Evolutionary conservation across 306 rosid genomes (phyloP), one percentile per base, ranked within the genome.

Genomic region (Begonia masoniana): DNA sequence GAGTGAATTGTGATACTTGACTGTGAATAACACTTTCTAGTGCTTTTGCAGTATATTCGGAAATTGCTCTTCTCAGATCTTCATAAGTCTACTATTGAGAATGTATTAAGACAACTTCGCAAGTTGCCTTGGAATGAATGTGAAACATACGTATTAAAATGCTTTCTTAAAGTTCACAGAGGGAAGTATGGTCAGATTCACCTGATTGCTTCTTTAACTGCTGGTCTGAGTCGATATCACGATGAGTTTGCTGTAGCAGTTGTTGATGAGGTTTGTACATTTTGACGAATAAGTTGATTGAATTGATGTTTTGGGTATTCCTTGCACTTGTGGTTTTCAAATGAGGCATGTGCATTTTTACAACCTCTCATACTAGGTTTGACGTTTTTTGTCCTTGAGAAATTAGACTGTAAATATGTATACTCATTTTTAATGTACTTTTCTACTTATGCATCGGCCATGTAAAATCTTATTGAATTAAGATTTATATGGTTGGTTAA

Each of bases 171-270:
- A 78, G 88, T 92, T 70, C 79, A 92, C 62, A 92, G 72, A 68
- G 99, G 99, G 69, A 92, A 87, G 78, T 92, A 92, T 74, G 99
- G 96, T 62, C 99, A 92, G 74, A 92, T 92, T 69, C 96, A 92
- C 62, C 74, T 92, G 68, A 56, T 86, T 63, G 96, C 99, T 54
- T 92, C 99, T 70, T 95, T 92, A 61, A 88, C 96, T 60, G 94
- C 96, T 50, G 99, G 95, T 59, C 75, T 92, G 80, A 92, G 95
- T 72, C 96, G 99, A 58, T 86, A 83, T 64, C 99, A 92, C 72
- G 96, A 92, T 66, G 96, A 81, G 62, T 92, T 92, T 75, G 80
- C 95, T 10, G 88, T 92, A 17, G 91, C 99, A 60, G 84, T 92
- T 59, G 99, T 92, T 57, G 99, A 92, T 7, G 99, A 92, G 99